These are phyloP conservation scores for Thielaviopsis populi DNA, from an alignment of 2,329 filamentous ascomycete genomes.

Conservation along the genomic window DNA sequence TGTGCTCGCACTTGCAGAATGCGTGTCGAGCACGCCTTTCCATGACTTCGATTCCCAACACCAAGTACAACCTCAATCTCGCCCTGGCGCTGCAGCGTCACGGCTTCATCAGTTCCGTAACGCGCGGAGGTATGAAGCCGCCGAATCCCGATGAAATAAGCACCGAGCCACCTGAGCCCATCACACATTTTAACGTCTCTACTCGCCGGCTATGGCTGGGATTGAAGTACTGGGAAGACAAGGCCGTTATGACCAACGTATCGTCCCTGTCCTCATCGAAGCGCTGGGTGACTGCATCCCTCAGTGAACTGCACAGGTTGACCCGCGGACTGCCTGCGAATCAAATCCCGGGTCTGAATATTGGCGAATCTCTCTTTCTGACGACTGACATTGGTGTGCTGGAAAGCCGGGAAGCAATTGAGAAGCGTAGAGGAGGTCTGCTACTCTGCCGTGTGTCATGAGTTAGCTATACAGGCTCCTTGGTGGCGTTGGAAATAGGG, in stretches of 20 bases:
- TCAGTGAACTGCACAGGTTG: conserved; percentile 46
- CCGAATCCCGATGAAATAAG: conserved; percentile 34
- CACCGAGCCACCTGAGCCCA: conserved; percentile 35
- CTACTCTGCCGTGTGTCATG: conserved; percentile 55
- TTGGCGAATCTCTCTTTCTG: conserved; percentile 74
- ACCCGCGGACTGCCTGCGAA: conserved; percentile 50
- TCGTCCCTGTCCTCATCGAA: conserved; percentile 58
- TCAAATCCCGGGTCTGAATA: conserved; percentile 55
- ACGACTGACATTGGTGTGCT: conserved; percentile 63
- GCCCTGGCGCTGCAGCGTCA: conserved; percentile 64
- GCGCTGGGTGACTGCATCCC: conserved; percentile 51
- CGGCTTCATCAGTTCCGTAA: conserved; percentile 68
- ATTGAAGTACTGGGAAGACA: conserved; percentile 75
- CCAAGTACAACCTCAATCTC: conserved; percentile 60
- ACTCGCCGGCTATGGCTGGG: conserved; percentile 70
- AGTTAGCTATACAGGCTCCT: conserved; percentile 14
- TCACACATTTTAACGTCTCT: conserved; percentile 58
- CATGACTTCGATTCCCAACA: conserved; percentile 67
- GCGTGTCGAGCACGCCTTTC: conserved; percentile 69
- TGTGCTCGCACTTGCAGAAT: conserved; percentile 87
- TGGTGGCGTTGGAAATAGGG: neutral
- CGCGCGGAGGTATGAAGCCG: conserved; percentile 48
- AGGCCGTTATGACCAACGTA: conserved; percentile 59
- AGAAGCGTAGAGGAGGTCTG: conserved; percentile 65
- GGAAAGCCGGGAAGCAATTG: conserved; percentile 69